phyloP scores from a whole-genome alignment of 2,329 filamentous ascomycete species.

The Penicillium sp. region DNA sequence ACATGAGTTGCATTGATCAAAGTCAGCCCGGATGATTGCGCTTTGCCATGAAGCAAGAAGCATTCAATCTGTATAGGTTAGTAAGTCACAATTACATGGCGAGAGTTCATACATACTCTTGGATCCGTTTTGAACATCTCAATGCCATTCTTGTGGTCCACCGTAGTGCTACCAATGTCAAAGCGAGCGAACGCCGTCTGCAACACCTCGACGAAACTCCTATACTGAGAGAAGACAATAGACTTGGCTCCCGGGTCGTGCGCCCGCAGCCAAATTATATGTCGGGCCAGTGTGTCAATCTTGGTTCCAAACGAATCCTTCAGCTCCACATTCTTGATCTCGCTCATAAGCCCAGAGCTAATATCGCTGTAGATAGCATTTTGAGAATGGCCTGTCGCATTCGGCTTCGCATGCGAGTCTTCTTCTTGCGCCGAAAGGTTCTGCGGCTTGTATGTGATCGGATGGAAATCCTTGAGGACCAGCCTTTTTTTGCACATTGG shows the following conservation, averaged over 20 bases:
- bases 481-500: slow-evolving; percentile 79
- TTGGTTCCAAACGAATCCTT: slow-evolving; percentile 80
- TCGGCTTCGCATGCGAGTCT: slow-evolving; percentile 30
- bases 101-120: slow-evolving; percentile 34
- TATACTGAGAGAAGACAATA: slow-evolving; percentile 91
- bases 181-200: slow-evolving; percentile 68
- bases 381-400: slow-evolving; percentile 33
- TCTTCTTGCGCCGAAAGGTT: slow-evolving; percentile 68
- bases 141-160: slow-evolving; percentile 70
- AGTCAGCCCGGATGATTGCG: slow-evolving; percentile 85
- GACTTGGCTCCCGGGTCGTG: slow-evolving; percentile 86
- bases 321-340: slow-evolving; percentile 82
- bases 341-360: slow-evolving; percentile 66
- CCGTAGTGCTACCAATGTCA: slow-evolving; percentile 71
- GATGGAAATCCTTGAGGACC: slow-evolving; percentile 68
- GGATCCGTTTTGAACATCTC: slow-evolving; percentile 75
- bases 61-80: slow-evolving; percentile 61
- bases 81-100: slow-evolving; percentile 20
- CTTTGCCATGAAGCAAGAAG: slow-evolving; percentile 85
- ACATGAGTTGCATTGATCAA: slow-evolving; percentile 92
- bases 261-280: slow-evolving; percentile 81
- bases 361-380: slow-evolving; percentile 76
- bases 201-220: slow-evolving; percentile 76
- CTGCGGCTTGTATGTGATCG: slow-evolving; percentile 80
- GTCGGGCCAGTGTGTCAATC: slow-evolving; percentile 78